phyloP scores from a whole-genome alignment of 164 flowering plant genomes.

The Tetracentron sinense region DNA sequence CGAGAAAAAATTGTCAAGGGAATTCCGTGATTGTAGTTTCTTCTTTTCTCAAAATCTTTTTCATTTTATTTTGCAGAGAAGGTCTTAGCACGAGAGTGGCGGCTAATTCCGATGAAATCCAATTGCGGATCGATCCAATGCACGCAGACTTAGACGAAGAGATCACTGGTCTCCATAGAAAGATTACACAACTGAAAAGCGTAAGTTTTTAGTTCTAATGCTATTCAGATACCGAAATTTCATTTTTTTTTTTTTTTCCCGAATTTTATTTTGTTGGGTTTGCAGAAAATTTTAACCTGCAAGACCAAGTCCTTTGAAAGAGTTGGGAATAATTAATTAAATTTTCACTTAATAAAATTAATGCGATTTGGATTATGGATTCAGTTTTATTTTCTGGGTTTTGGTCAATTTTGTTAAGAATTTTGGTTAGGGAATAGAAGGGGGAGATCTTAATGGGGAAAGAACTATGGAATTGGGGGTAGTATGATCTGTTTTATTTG shows the following conservation, averaged over 20 bases:
- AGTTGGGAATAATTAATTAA: background rate
- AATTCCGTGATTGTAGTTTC: background rate
- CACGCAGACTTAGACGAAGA: conserved; percentile 64
- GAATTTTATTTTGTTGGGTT: background rate
- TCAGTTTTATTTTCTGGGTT: too few relatives aligned
- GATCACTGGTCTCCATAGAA: conserved; percentile 49
- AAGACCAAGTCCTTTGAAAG: too few relatives aligned
- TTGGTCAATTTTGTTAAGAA: too few relatives aligned
- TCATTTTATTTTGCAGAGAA: conserved; percentile 37
- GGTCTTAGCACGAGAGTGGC: conserved; percentile 49
- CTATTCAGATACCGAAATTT: too few relatives aligned
- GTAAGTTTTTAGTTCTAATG: conserved; percentile 29
- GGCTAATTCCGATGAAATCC: conserved; percentile 53
- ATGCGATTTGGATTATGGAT: too few relatives aligned
- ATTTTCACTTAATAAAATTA: too few relatives aligned
- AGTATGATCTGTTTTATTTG: too few relatives aligned
- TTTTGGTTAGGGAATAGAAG: too few relatives aligned
- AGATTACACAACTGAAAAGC: conserved; percentile 43
- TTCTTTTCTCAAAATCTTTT: background rate
- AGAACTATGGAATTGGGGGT: too few relatives aligned
- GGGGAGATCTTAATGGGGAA: too few relatives aligned
- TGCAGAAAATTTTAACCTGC: too few relatives aligned
- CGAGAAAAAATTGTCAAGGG: background rate
- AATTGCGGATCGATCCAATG: conserved; percentile 67
- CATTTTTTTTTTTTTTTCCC: background rate